Evolutionary conservation across 148 eudicot species (phyloP).

Genomic region (Rheum nobile): DNA sequence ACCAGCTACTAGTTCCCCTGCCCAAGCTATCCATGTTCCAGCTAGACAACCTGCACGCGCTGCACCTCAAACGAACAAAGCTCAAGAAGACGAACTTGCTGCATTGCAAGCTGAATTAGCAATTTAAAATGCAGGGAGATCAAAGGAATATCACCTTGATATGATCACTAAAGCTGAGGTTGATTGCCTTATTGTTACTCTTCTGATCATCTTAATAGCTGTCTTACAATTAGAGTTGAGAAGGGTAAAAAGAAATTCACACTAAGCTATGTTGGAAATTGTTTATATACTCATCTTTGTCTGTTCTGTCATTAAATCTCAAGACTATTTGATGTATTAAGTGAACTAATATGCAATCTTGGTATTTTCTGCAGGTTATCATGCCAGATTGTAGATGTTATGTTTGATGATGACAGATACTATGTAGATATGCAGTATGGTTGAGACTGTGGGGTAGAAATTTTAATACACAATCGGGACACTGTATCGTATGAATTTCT

Average conservation of each 20-base stretch:
- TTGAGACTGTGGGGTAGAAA: neutral
- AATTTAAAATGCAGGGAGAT: slow-evolving; percentile 20
- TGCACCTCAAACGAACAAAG: slow-evolving; percentile 31
- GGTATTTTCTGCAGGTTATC: slow-evolving; percentile 2
- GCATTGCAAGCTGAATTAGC: slow-evolving; percentile 59
- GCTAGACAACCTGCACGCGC: slow-evolving; percentile 25
- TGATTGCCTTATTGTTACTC: neutral
- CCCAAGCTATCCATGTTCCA: slow-evolving; percentile 21
- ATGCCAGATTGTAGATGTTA: neutral
- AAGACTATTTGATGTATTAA: neutral
- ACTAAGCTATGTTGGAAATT: neutral
- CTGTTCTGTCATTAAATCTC: neutral
- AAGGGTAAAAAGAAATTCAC: neutral
- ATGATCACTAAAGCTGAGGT: neutral
- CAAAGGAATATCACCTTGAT: too few relatives aligned
- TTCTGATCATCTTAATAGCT: neutral
- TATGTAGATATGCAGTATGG: neutral
- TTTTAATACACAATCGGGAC: neutral
- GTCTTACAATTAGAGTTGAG: neutral
- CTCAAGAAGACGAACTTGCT: slow-evolving; percentile 61
- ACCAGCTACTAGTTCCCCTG: slow-evolving; percentile 39
- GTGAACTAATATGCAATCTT: slow-evolving; percentile 2
- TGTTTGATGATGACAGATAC: neutral
- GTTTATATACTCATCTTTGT: neutral
- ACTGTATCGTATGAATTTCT: neutral